A percentile compares a stretch with the other conserved stretches of the same genome.
These are phyloP conservation scores for Peronospora belbahrii DNA, from an alignment of 352 stramenopile species.

Conservation along the genomic window DNA sequence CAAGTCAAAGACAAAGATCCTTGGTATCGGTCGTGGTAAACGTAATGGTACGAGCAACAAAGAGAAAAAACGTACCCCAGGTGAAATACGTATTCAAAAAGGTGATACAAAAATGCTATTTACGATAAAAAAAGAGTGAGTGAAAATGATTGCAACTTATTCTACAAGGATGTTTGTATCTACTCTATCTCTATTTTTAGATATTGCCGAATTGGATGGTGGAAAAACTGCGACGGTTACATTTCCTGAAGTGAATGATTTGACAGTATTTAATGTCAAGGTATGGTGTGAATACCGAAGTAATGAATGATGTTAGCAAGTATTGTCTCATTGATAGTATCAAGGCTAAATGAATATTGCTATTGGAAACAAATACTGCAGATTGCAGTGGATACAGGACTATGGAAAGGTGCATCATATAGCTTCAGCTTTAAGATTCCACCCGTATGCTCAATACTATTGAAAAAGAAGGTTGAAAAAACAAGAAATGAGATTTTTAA, in stretches of 20 bases:
- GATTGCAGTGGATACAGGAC: slow-evolving; percentile 92
- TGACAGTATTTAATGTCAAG: slow-evolving; percentile 90
- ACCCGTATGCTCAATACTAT: slow-evolving; percentile 47
- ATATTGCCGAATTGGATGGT: slow-evolving; percentile 97
- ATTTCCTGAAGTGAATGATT: slow-evolving; percentile 96
- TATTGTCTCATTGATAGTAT: no score
- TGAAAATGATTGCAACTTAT: background rate
- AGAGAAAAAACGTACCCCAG: slow-evolving; percentile 91
- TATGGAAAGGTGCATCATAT: slow-evolving; percentile 96
- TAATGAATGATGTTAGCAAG: no score
- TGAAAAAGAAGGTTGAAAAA: background rate
- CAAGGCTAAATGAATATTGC: no score
- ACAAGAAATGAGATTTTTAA: background rate
- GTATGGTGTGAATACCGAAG: no score
- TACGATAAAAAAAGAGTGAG: background rate
- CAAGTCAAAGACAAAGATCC: slow-evolving; percentile 79
- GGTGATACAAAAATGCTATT: slow-evolving; percentile 37
- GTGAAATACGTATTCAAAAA: slow-evolving; percentile 98
- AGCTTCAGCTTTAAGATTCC: slow-evolving; percentile 97
- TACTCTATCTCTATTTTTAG: slow-evolving; percentile 16
- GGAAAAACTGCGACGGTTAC: slow-evolving; percentile 92
- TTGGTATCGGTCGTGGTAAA: slow-evolving; percentile 76
- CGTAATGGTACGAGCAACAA: slow-evolving; percentile 53
- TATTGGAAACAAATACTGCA: no score
- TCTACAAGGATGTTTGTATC: background rate